Conservation (phyloP, 208 protist species). For the Leishmania guyanensis region DNA sequence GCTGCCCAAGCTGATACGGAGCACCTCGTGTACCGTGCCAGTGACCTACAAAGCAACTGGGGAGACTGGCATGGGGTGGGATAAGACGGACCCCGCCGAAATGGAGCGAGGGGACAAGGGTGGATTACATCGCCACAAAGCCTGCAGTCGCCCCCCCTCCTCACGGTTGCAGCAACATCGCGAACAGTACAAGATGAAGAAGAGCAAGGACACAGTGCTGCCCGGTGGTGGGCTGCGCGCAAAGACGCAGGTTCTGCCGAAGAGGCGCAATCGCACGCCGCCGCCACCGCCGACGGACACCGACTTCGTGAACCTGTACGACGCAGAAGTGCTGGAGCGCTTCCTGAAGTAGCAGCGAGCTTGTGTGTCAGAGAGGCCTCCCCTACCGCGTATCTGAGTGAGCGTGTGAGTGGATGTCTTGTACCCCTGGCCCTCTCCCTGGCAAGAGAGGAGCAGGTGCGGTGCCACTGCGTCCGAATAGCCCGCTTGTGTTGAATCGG, state of each 20-base stretch:
- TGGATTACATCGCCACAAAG: too few species aligned
- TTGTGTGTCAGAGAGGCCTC: background rate
- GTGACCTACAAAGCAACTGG: background rate
- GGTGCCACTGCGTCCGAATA: background rate
- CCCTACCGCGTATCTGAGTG: background rate
- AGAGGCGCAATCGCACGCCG: slow-evolving; percentile 26
- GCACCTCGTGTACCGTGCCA: background rate
- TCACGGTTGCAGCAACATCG: background rate
- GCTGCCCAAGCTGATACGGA: slow-evolving; percentile 11
- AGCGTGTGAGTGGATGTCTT: background rate
- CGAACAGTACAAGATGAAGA: background rate
- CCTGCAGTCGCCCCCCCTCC: background rate
- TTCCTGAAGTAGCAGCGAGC: slow-evolving; percentile 7
- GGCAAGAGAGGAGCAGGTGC: background rate
- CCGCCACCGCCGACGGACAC: slow-evolving; percentile 29
- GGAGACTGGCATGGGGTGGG: background rate
- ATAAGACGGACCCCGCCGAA: background rate
- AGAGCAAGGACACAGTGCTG: background rate
- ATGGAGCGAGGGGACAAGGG: background rate
- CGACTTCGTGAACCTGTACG: slow-evolving; percentile 43
- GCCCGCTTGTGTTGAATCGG: too few species aligned
- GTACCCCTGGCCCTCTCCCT: background rate
- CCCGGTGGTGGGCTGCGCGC: slow-evolving; percentile 11
- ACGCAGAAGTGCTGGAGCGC: slow-evolving; percentile 2
- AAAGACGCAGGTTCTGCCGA: slow-evolving; percentile 26